Conservation (phyloP, 2,329 filamentous ascomycete species). For the Arthrobotrys pseudoclavata region DNA sequence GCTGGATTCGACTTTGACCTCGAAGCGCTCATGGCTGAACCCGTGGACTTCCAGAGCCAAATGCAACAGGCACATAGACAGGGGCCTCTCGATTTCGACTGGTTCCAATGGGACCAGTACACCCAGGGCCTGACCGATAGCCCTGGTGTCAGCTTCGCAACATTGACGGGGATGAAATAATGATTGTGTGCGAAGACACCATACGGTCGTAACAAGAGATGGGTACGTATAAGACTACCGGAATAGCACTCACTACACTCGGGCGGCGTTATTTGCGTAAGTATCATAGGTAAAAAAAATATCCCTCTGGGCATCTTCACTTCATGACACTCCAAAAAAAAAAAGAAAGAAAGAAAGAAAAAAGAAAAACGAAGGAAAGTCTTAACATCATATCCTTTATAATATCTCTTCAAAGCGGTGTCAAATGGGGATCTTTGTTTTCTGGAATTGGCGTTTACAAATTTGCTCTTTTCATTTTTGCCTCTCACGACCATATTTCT, state of each 20-base stretch:
- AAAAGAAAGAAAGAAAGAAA: background rate
- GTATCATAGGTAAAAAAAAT: slow-evolving; percentile 12
- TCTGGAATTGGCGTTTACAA: slow-evolving; percentile 12
- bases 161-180: slow-evolving; percentile 33
- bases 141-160: slow-evolving; percentile 51
- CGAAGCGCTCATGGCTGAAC: slow-evolving; percentile 62
- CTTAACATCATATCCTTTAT: slow-evolving; percentile 30
- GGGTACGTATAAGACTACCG: background rate
- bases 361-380: slow-evolving; percentile 4
- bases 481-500: slow-evolving; percentile 7
- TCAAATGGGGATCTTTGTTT: slow-evolving; percentile 12
- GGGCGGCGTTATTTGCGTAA: slow-evolving; percentile 34
- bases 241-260: slow-evolving; percentile 21
- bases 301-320: background rate
- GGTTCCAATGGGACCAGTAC: slow-evolving; percentile 63
- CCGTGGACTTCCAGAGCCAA: slow-evolving; percentile 62
- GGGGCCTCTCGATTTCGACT: slow-evolving; percentile 63
- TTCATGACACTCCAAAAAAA: background rate
- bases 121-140: slow-evolving; percentile 54
- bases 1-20: slow-evolving; percentile 62
- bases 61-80: slow-evolving; percentile 62
- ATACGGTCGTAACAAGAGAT: background rate
- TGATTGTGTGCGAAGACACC: background rate
- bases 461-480: background rate
- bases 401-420: slow-evolving; percentile 27